These are phyloP conservation scores for Brassica juncea DNA, from an alignment of 345 rosid species.

Conservation along the genomic window DNA sequence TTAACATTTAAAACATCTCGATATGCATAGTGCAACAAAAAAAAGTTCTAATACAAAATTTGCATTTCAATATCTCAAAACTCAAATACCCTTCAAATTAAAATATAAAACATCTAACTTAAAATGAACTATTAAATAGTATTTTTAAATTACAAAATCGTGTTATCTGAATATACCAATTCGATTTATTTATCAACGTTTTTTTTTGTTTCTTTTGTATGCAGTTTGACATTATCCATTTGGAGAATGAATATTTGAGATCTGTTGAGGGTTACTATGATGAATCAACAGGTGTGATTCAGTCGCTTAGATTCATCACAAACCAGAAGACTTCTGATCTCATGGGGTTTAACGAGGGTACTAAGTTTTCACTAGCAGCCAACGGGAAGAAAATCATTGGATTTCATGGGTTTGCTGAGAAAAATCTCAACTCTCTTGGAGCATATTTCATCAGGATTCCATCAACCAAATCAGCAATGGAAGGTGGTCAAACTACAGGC, in stretches of 20 bases:
- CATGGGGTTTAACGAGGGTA: neutral
- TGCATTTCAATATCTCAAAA: neutral
- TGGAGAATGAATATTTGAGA: neutral
- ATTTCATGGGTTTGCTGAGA: neutral
- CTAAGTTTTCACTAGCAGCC: neutral
- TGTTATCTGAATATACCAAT: no score
- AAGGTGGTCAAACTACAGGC: conserved; percentile 23
- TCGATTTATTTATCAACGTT: no score
- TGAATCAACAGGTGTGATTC: neutral
- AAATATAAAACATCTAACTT: no score
- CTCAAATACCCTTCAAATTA: neutral
- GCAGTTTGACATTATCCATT: neutral
- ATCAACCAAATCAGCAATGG: neutral
- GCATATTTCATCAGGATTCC: neutral
- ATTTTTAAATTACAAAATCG: neutral
- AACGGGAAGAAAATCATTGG: neutral
- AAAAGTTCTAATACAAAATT: no score
- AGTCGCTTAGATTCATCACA: neutral
- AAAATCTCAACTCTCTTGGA: neutral
- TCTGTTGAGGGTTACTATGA: neutral
- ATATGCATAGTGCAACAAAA: no score
- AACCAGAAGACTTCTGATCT: neutral
- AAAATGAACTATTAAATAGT: neutral
- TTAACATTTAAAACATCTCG: neutral
- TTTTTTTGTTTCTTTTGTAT: neutral